Evolutionary conservation across 257 asterid species (phyloP), one percentile per base, ranked within the genome.

Genomic region (Sherardia arvensis): DNA sequence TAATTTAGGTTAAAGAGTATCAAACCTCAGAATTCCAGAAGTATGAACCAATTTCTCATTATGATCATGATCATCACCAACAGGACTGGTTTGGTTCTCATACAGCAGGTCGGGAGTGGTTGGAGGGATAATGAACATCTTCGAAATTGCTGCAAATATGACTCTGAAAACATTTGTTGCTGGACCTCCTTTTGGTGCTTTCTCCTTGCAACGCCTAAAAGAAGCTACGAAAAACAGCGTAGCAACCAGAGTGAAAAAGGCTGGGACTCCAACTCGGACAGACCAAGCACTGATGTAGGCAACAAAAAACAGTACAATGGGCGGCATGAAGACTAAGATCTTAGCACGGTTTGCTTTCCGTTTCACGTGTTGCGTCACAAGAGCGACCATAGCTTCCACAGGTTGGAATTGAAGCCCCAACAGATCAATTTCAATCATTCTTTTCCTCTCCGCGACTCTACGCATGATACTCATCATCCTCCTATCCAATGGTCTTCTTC

Each of bases 221-320:
- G 5, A 69, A 72, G n/a, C 88, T 20, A 74, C 26, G 26, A 83
- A 87, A 0, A 68, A 22, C 51, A 80, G 2, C 22, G 70, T 71
- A 4, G 85, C 86, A 38, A 73, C 34, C 5, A 62, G 67, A 15
- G 76, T 69, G 70, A 78, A 79, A 8, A 74, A 69, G 34, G 86
- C 87, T 0, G 90, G 85, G 7, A 83, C 71, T n/a, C 85, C 87
- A 53, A 86, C 79, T 4, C 78, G 77, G 51, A 72, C 36, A 1
- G 62, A 33, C 90, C 94, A 86, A 0, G 77, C 84, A 6, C 71
- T 79, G 61, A 85, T 68, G 64, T 80, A 81, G 2, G 90, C 85
- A 4, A 83, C 79, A 25, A 77, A 79, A 60, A 80, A 57, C 12
- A 72, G 68, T 63, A 72, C 89, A 32, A 72, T 6, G 29, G 73